Evolutionary conservation across 257 asterid genomes (phyloP), one percentile per base, ranked within the genome.

Genomic region (Primulina eburnea): DNA sequence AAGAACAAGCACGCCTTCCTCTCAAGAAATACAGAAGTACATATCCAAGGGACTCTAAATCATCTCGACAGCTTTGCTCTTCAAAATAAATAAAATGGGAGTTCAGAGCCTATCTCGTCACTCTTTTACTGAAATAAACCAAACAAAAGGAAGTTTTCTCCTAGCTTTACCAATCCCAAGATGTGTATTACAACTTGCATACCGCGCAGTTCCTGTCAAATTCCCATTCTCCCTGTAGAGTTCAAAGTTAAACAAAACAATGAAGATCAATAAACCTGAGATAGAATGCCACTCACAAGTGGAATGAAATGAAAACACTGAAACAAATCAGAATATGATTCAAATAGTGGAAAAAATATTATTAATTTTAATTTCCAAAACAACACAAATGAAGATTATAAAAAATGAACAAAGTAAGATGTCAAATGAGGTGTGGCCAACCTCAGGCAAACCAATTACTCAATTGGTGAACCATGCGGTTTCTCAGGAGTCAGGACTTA

Each of bases 61-160:
- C 98, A 85, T 92, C 98, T 68, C 98, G 82, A 64, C 98, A 86
- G 81, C 97, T 92, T 84, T 92, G 98, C 83, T 92, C 98, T 92
- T 73, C 77, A 80, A 72, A 80, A 79, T 62, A 70, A 68, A 70
- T 53, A 64, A 58, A 62, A 60, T 8, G 40, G 28, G 24, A 21
- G 24, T 67, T 62, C 67, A 34, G 56, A 18, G 56, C 59, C 69
- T 64, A 77, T 55, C 73, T 69, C 18, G 68, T 62, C 59, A 74
- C 11, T 40, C 72, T 38, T 65, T 58, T 40, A 58, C 30, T 62
- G 60, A 38, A 65, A 55, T 29, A 57, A 20, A 52, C 3, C 14
- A 30, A 74, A 57, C 34, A 62, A 71, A 71, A 80, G 38, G 14
- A 65, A 35, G 69, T 24, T 21, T 21, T 53, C 40, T 58, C 64